Evolutionary conservation across 2,329 filamentous ascomycete genomes (phyloP), one percentile per base, ranked within the genome.

Genomic region (Elsinoe necatrix): DNA sequence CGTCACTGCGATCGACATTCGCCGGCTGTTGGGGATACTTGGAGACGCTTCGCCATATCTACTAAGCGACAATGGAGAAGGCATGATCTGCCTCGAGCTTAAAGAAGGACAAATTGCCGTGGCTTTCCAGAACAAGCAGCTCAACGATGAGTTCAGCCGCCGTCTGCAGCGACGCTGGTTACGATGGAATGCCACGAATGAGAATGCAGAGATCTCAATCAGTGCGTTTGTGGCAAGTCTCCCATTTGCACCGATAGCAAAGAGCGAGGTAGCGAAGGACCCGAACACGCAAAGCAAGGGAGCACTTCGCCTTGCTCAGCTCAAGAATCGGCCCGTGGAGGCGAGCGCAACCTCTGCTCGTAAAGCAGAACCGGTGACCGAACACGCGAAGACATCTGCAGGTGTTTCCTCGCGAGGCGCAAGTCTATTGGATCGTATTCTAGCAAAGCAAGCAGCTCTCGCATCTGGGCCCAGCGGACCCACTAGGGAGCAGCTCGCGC

Each of bases 221-320:
- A 18, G 20, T 64, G 66, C 72, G 72, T 88, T 85, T 61, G 67
- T 88, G 45, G 66, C 71, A 35, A 72, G 75, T 25, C 74, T 87
- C 4, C 82, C 83, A 18, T 73, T 80, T 56, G 77, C 78, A 7
- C 65, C 76, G 2, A 74, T 86, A 62, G 73, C 73, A 7, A 69
- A 72, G 31, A 80, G 80, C 66, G 70, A 75, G 4, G 79, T 80
- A 0, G 66, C 79, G 11, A 35, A 1, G 14, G 54, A 48, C 29
- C 16, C 29, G 14, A 31, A 12, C 37, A 67, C 71, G 25, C 58
- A 58, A 37, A 74, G 78, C 50, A 87, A 84, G 65, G 86, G 86
- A 27, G 84, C 87, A 62, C 80, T 80, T 58, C 80, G 84, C 6
- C 75, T 91, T n/a, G 77, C 82, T 57, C 82, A 86, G 51, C 75